Percentiles rank a stretch among this genome's conserved stretches.
Conservation (phyloP, 2,329 filamentous ascomycete genomes). For the Coniochaeta prunicola region DNA sequence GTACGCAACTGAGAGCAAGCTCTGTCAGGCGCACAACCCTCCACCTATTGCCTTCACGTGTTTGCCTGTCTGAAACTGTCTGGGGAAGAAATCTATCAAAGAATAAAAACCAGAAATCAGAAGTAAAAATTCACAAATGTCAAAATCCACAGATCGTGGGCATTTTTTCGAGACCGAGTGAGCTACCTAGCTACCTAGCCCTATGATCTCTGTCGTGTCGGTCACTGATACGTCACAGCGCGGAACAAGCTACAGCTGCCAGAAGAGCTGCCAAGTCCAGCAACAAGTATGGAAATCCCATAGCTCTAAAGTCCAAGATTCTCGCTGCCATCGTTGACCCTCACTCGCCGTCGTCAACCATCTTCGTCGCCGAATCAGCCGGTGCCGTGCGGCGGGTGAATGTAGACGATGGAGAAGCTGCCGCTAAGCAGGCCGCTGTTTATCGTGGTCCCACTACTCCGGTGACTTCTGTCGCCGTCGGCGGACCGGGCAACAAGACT, state of each 20-base stretch:
- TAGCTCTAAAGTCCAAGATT: slow-evolving; percentile 78
- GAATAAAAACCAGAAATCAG: too few species aligned
- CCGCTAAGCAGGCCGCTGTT: slow-evolving; percentile 19
- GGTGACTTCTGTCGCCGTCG: slow-evolving; percentile 67
- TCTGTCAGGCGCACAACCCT: too few species aligned
- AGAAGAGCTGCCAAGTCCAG: slow-evolving; percentile 62
- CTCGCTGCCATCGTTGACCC: slow-evolving; percentile 67
- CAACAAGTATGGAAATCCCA: slow-evolving; percentile 78
- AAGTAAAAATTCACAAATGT: too few species aligned
- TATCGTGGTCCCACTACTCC: slow-evolving; percentile 75
- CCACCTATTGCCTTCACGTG: too few species aligned
- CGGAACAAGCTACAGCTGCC: slow-evolving; percentile 37
- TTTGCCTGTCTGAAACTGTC: too few species aligned
- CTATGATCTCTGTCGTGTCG: slow-evolving; percentile 3
- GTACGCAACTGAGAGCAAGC: too few species aligned
- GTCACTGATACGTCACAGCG: slow-evolving; percentile 38
- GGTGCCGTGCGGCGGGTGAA: slow-evolving; percentile 69
- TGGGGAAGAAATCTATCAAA: too few species aligned
- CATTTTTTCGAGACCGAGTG: slow-evolving; percentile 94
- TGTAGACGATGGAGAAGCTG: slow-evolving; percentile 45
- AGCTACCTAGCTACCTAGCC: slow-evolving; percentile 22
- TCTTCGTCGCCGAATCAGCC: slow-evolving; percentile 84
- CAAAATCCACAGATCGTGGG: slow-evolving; percentile 64
- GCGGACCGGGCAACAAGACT: slow-evolving; percentile 44
- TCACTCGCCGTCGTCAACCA: slow-evolving; percentile 41